Evolutionary conservation across 2,329 filamentous ascomycete species (phyloP).

Genomic region (Talaromyces sp.): DNA sequence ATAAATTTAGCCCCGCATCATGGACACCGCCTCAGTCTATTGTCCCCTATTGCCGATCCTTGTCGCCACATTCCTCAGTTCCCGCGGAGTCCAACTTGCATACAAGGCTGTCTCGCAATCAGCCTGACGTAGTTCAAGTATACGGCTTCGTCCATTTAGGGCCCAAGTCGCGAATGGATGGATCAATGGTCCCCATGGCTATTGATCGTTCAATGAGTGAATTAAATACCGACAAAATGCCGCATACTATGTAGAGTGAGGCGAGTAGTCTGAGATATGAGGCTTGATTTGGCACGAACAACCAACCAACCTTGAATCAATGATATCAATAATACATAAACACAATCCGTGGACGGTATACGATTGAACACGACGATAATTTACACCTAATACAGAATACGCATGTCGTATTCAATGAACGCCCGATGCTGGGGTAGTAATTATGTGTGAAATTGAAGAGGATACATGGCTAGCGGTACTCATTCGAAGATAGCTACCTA

Average conservation of each 20-base stretch:
- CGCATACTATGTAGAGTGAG: constrained; percentile 5
- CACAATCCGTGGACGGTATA: not conserved
- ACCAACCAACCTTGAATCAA: not conserved
- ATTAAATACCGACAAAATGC: constrained; percentile 5
- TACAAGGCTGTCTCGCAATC: constrained; percentile 1
- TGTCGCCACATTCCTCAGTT: not conserved
- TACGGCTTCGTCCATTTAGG: not conserved
- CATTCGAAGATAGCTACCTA: not conserved
- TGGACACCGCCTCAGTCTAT: not conserved
- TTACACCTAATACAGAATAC: not conserved
- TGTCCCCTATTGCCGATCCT: not conserved
- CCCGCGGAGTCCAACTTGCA: not conserved
- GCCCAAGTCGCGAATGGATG: not conserved
- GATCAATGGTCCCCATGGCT: not conserved
- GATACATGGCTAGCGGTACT: not conserved
- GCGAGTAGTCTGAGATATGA: not conserved
- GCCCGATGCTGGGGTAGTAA: not conserved
- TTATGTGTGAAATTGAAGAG: not conserved
- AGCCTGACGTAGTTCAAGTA: not conserved
- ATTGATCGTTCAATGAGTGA: not conserved
- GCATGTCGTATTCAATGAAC: not conserved
- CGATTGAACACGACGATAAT: not conserved
- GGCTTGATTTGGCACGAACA: not conserved
- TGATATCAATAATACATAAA: not conserved
- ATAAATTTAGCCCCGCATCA: not conserved